Percentiles rank a stretch among this genome's conserved stretches.
phyloP scores from a whole-genome alignment of 2,329 filamentous ascomycete genomes.

The Delphinella strobiligena region DNA sequence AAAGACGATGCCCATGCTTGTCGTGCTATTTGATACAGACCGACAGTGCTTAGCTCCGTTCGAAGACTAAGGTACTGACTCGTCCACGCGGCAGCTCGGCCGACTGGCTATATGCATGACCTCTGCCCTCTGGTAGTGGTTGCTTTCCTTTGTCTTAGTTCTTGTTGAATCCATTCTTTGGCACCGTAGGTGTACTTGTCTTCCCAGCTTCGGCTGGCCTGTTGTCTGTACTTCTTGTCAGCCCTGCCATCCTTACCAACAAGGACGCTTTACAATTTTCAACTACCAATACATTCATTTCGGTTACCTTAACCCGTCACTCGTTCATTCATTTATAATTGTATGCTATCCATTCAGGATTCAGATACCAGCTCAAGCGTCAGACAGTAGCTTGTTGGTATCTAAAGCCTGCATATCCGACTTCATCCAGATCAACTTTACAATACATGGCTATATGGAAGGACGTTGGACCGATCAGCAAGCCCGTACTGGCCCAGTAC shows the following conservation, averaged over 20 bases:
- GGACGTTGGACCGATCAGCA: background rate
- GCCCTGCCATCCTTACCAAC: too few relatives aligned
- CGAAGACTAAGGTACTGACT: background rate
- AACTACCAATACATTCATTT: background rate
- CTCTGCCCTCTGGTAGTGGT: background rate
- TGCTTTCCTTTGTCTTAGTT: background rate
- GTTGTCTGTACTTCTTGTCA: background rate
- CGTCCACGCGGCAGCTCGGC: background rate
- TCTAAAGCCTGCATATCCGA: background rate
- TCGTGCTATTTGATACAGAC: background rate
- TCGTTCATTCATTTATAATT: constrained; percentile 1
- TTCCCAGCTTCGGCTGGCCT: background rate
- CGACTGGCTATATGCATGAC: background rate
- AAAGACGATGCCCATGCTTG: background rate
- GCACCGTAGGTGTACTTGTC: background rate
- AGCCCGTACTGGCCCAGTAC: background rate
- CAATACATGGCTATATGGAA: background rate
- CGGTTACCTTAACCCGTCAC: background rate
- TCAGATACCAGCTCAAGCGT: background rate
- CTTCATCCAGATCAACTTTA: background rate
- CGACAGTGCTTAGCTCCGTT: background rate
- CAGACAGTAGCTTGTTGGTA: background rate
- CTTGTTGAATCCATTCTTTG: background rate
- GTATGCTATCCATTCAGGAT: constrained; percentile 1
- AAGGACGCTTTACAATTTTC: too few relatives aligned